A percentile compares a stretch with the other conserved stretches of the same genome.
Conservation (phyloP, 2,329 filamentous ascomycete genomes). For the Tolypocladium paradoxum region DNA sequence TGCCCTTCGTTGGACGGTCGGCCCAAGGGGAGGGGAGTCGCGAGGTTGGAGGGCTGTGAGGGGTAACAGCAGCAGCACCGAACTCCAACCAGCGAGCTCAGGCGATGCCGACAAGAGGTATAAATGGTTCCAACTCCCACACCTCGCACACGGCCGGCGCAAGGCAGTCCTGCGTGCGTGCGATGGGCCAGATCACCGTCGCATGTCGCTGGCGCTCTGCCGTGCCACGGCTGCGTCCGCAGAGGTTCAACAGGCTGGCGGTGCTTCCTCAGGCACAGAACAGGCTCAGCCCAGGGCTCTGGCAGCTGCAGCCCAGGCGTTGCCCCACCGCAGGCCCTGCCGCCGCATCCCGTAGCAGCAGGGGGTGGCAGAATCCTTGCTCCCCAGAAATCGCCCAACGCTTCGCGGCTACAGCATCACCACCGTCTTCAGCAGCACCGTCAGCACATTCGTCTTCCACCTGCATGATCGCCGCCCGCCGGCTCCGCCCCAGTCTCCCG, state of each 20-base stretch:
- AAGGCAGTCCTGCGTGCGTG: not conserved
- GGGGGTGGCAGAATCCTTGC: not conserved
- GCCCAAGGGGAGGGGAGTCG: no score
- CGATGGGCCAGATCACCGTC: not conserved
- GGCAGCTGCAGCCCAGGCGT: not conserved
- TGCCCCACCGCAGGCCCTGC: not conserved
- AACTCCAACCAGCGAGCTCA: not conserved
- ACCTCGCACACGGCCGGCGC: not conserved
- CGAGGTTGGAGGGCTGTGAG: not conserved
- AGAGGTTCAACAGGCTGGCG: no score
- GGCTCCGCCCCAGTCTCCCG: slow-evolving; percentile 11
- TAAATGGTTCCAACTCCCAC: not conserved
- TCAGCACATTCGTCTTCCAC: not conserved
- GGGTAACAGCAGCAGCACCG: not conserved
- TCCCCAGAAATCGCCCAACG: not conserved
- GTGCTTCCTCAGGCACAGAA: not conserved
- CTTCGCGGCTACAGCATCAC: not conserved
- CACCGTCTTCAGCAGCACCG: not conserved
- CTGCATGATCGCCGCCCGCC: slow-evolving; percentile 15
- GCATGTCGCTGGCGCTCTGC: not conserved
- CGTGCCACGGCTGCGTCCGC: not conserved
- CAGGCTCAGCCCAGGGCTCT: not conserved
- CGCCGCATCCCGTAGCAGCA: not conserved
- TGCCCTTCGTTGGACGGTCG: not conserved
- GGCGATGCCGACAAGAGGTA: not conserved